A percentile compares a stretch with the other conserved stretches of the same genome.
Conservation (phyloP, 1,139 yeast species). For the Hansenula sp. region DNA sequence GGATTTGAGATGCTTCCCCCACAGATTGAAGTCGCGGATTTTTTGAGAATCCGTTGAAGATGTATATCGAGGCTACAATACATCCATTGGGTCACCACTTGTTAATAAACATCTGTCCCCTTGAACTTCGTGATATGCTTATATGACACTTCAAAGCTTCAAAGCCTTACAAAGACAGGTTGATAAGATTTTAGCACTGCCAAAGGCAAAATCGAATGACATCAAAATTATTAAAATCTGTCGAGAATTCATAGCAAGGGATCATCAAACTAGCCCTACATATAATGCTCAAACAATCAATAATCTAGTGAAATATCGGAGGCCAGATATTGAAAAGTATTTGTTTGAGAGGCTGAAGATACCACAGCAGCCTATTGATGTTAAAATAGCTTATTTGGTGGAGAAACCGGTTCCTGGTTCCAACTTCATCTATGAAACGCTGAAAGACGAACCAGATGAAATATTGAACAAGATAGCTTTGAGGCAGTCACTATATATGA, state of each 20-base stretch:
- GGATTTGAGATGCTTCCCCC: too few species aligned
- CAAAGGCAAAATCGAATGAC: not conserved
- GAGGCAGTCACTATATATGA: not conserved
- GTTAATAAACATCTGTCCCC: too few species aligned
- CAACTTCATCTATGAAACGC: not conserved
- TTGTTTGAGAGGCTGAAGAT: not conserved
- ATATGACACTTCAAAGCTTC: not conserved
- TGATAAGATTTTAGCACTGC: not conserved
- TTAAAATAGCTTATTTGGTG: not conserved
- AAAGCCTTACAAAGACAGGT: not conserved
- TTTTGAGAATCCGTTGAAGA: too few species aligned
- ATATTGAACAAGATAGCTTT: not conserved
- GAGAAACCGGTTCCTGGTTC: not conserved
- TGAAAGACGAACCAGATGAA: not conserved
- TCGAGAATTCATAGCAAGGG: not conserved
- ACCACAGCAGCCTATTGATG: not conserved
- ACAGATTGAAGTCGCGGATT: too few species aligned
- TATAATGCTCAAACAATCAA: not conserved
- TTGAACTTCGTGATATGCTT: not conserved
- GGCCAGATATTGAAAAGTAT: not conserved
- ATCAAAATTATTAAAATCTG: not conserved
- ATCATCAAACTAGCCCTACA: not conserved
- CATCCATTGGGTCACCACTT: too few species aligned
- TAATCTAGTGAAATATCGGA: not conserved
- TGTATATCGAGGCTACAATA: too few species aligned